Base-by-base conservation (phyloP, 208 protist species). In the Leishmania guyanensis region DNA sequence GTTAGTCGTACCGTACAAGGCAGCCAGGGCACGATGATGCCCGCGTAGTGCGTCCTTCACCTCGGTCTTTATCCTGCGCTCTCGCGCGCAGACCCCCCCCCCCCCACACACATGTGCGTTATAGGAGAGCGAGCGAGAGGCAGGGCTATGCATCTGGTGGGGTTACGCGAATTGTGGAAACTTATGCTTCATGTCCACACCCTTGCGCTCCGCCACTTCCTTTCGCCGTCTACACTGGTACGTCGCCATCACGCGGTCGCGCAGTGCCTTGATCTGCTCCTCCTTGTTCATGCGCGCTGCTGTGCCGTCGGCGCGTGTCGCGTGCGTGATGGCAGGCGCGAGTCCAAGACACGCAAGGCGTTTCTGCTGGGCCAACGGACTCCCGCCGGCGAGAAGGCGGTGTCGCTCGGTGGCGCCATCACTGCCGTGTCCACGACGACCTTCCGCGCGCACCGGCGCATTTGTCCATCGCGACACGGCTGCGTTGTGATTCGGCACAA, bases 181-280 rank as follows among this genome's bases (percentile, higher is more conserved):
- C 84, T 90, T 66, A 72, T 97, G 93, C 20, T 84, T 84, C 90
- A 97, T 93, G 79, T 97, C 85, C 8, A 94, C 92, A 0, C 89
- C 91, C 43, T 94, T 95, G 33, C 85, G 87, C 75, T 68, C 75
- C 71, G 85, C 85, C 50, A 91, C 85, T 29, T 85, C 84, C 54
- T 65, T 86, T 33, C 88, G 87, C 70, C 86, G 85, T 66, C 91
- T 96, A 56, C 86, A 86, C 80, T 92, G 88, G 72, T 97, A 97
- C 26, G 94, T 90, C 50, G 85, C 90, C 91, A 97, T 88, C 3
- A 97, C 94, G 16, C 81, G 84, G 53, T 89, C 89, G 12, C 94
- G 91, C 43, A 97, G 87, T 66, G 88, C 78, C 71, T 90, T 74
- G 86, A 97, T 96, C 76, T 97, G 92, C 77, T 92, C 90, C 66